Evolutionary conservation across 345 rosid species (phyloP), one percentile per base, ranked within the genome.

Genomic region (Ricinus communis): DNA sequence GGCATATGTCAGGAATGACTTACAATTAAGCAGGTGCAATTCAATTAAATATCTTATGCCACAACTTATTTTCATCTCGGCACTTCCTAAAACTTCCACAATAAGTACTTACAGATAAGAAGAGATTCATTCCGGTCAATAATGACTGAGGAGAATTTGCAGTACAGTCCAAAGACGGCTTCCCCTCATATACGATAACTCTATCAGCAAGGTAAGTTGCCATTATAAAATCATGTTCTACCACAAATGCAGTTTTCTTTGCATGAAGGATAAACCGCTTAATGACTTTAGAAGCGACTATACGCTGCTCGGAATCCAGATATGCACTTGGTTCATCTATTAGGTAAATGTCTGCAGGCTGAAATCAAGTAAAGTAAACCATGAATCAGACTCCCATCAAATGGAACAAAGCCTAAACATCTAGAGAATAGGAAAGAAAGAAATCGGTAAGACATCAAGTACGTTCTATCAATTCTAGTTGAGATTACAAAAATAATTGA

Each of bases 231-330:
- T 96, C 98, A 73, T 96, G 99, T 83, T 96, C 99, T 31, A 96
- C 99, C n/a, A 96, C 85, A 53, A 95, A 93, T 68, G 98, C 99
- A 36, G 98, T 96, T 85, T 96, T 96, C 93, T 93, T 96, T 0
- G 98, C 98, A 66, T 93, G 98, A 64, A 96, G 94, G 69, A 96
- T 96, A 77, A 93, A 96, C 81, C 98, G 83, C 88, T 96, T 91
- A 24, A 93, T 96, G 83, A 96, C 99, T 87, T 93, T 93, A 28
- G 97, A 89, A 68, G 99, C 99, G 77, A 90, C 90, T 30, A 93
- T 93, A 81, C 98, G 97, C 84, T 93, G 99, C 94, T 96, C 99
- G 1, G 99, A 96, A 69, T 96, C 99, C 27, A 95, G 96, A 87
- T 95, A 89, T 13, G 99, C 98, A 86, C 96, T 90, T 19, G 98